These are phyloP conservation scores for Picocystis salinarum DNA, from an alignment of 139 green algal genomes.

Conservation along the genomic window DNA sequence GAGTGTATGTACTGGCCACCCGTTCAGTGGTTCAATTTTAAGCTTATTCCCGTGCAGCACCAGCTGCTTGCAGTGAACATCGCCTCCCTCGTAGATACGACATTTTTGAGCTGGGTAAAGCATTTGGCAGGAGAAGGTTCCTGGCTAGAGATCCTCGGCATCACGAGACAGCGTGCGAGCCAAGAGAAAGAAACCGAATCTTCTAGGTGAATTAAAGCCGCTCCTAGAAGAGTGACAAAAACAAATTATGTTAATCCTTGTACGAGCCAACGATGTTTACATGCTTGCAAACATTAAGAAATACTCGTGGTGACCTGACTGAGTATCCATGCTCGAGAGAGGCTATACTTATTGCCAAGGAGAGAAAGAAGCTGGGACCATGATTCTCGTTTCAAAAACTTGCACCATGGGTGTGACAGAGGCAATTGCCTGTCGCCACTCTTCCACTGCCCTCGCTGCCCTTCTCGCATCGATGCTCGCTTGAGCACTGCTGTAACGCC, in stretches of 20 bases:
- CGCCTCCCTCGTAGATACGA: constrained; percentile 24
- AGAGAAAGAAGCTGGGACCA: constrained; percentile 33
- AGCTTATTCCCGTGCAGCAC: constrained; percentile 22
- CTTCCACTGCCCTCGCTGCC: constrained; percentile 22
- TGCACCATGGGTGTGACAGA: constrained; percentile 39
- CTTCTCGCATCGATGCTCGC: constrained; percentile 36
- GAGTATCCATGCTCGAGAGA: no score
- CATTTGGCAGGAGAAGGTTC: no score
- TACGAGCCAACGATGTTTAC: no score
- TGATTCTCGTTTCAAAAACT: constrained; percentile 33
- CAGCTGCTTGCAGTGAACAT: constrained; percentile 39
- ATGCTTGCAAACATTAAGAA: no score
- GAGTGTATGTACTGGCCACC: constrained; percentile 23
- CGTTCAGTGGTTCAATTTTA: constrained; percentile 26
- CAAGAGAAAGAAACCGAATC: no score
- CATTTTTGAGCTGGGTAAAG: constrained; percentile 30
- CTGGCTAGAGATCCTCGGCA: no score
- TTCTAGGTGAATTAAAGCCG: no score
- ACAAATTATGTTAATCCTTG: no score
- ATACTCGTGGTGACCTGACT: no score
- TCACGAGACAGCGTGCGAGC: no score
- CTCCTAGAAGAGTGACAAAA: no score
- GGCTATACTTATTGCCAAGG: constrained; percentile 30
- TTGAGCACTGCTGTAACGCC: constrained; percentile 43
- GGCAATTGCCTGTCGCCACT: constrained; percentile 38